A percentile compares a stretch with the other conserved stretches of the same genome.
Conservation (phyloP, 2,329 filamentous ascomycete genomes). For the Aspergillus tubingensis region DNA sequence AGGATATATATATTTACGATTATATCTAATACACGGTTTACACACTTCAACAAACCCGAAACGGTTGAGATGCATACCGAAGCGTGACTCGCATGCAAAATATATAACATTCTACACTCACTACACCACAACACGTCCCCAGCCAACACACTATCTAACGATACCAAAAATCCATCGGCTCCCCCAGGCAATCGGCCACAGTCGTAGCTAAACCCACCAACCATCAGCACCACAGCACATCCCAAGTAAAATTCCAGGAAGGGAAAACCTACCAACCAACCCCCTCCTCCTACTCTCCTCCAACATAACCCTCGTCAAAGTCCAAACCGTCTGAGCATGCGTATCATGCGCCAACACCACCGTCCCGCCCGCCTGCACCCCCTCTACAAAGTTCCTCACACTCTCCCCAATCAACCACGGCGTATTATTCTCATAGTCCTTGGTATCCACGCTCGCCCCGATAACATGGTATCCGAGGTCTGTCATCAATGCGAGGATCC, state of each 20-base stretch:
- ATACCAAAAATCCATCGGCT: slow-evolving; percentile 57
- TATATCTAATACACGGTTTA: too few relatives aligned
- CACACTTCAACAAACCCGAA: too few relatives aligned
- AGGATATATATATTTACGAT: neutral
- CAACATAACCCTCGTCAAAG: slow-evolving; percentile 37
- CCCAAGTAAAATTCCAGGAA: neutral
- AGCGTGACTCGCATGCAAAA: neutral
- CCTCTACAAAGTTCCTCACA: slow-evolving; percentile 34
- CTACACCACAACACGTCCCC: too few relatives aligned
- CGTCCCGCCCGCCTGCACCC: slow-evolving; percentile 34
- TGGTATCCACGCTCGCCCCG: slow-evolving; percentile 45
- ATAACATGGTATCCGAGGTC: slow-evolving; percentile 51
- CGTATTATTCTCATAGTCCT: slow-evolving; percentile 44
- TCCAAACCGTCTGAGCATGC: slow-evolving; percentile 38
- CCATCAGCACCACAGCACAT: neutral
- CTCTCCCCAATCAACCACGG: slow-evolving; percentile 31
- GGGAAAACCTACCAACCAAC: slow-evolving; percentile 32
- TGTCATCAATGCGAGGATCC: slow-evolving; percentile 39
- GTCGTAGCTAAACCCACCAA: slow-evolving; percentile 47
- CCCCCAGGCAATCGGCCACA: slow-evolving; percentile 60
- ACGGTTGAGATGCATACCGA: too few relatives aligned
- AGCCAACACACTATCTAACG: slow-evolving; percentile 16
- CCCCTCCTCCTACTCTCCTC: slow-evolving; percentile 44
- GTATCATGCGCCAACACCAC: slow-evolving; percentile 43
- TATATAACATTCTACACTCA: neutral